Conservation (phyloP, 371 early-diverging fungal species). For the Mortierella sp. region DNA sequence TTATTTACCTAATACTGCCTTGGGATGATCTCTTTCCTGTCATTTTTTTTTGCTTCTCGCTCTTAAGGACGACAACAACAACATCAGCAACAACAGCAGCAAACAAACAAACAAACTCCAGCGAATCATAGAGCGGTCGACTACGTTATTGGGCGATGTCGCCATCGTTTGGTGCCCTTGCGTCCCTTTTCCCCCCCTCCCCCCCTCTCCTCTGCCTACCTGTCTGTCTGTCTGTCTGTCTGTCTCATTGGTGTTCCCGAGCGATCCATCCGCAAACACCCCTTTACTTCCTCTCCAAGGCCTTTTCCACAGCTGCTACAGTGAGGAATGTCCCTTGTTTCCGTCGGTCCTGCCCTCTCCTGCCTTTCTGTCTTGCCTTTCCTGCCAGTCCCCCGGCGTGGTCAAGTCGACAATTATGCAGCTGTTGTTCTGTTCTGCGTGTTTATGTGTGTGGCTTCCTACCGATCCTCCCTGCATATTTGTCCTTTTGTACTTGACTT, state of each 20-base stretch:
- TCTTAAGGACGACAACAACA: neutral
- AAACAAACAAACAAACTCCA: conserved; percentile 1
- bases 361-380: neutral
- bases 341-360: neutral
- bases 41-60: neutral
- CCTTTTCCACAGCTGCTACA: conserved; percentile 1
- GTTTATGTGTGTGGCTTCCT: neutral
- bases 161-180: conserved; percentile 10
- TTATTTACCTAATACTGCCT: neutral
- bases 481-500: neutral
- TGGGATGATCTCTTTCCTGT: conserved; percentile 4
- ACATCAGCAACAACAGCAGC: neutral
- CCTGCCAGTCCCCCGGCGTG: neutral
- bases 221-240: neutral
- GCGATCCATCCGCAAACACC: conserved; percentile 5
- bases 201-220: neutral
- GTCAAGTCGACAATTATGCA: conserved; percentile 3
- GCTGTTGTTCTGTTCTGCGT: neutral
- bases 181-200: neutral
- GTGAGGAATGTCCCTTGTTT: neutral
- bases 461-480: neutral
- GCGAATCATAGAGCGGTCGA: neutral
- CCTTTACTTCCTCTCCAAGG: neutral
- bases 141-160: conserved; percentile 5
- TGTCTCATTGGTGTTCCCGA: neutral